Conservation (phyloP, 2,329 filamentous ascomycete genomes). For the Aspergillus phoenicis region DNA sequence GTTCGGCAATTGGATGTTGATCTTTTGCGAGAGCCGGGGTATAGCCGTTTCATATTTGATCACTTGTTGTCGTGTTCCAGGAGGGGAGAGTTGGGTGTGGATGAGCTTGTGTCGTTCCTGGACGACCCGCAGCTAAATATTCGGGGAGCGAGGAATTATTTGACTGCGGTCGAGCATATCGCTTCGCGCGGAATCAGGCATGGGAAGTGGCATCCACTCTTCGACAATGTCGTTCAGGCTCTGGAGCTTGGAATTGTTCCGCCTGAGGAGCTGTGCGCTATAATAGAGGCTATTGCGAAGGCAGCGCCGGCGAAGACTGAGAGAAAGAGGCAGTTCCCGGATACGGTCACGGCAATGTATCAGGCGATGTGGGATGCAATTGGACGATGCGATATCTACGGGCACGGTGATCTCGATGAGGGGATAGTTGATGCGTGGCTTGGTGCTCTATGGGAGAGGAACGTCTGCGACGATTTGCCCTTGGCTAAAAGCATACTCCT, state of each 20-base stretch:
- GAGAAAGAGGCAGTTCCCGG: background rate
- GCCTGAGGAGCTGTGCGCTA: slow-evolving; percentile 34
- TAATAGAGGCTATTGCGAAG: slow-evolving; percentile 33
- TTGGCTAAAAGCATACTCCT: slow-evolving; percentile 37
- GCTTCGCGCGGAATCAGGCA: slow-evolving; percentile 21
- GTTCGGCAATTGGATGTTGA: slow-evolving; percentile 34
- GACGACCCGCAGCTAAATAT: slow-evolving; percentile 42
- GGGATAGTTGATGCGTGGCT: slow-evolving; percentile 37
- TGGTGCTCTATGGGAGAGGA: slow-evolving; percentile 26
- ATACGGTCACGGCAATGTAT: slow-evolving; percentile 25
- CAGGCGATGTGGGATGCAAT: slow-evolving; percentile 42
- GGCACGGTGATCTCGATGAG: slow-evolving; percentile 36
- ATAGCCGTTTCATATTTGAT: slow-evolving; percentile 40
- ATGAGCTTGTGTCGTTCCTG: slow-evolving; percentile 36
- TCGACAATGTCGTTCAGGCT: slow-evolving; percentile 32
- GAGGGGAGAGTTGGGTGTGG: slow-evolving; percentile 14
- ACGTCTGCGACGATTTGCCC: slow-evolving; percentile 18
- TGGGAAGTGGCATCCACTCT: slow-evolving; percentile 23
- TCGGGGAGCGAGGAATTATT: slow-evolving; percentile 39
- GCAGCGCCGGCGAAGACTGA: slow-evolving; percentile 18
- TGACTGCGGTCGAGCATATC: slow-evolving; percentile 31
- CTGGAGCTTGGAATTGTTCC: slow-evolving; percentile 41
- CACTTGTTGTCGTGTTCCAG: slow-evolving; percentile 29
- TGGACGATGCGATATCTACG: slow-evolving; percentile 37
- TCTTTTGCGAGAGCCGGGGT: slow-evolving; percentile 36